Evolutionary conservation across 2,329 filamentous ascomycete genomes (phyloP), one percentile per base, ranked within the genome.

Genomic region (Diaporthe sp.): DNA sequence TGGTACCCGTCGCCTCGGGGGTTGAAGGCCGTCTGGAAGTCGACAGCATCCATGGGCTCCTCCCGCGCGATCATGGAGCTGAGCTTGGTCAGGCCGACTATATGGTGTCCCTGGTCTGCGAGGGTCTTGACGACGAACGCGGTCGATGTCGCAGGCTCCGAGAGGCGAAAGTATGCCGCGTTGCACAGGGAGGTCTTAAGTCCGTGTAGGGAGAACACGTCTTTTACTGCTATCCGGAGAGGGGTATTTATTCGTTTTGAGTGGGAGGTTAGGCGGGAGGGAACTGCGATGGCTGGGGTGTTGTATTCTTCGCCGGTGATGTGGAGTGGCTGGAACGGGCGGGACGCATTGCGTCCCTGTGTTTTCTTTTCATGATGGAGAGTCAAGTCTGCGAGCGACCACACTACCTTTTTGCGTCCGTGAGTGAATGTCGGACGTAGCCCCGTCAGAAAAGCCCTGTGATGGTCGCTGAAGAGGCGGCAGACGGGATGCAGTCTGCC

Each of bases 121-220:
- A 94, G 81, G 1, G 85, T 83, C 67, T 90, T 87, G 0, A 91
- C 85, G 1, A 88, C 83, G 0, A 85, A 79, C 0, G 89, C 87
- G 1, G 89, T 91, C 3, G 77, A 78, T 2, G 82, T 85, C 0
- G 85, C 82, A 2, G 85, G 78, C 1, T 84, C 82, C 66, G 90
- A 88, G 2, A 92, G 80, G 38, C 87, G 82, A 35, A 87, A 87
- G 84, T 88, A 93, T 2, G 90, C 87, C 38, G 89, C 83, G 71
- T 90, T 92, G 0, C 91, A 91, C 42, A 88, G 84, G 1, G 86
- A 86, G 0, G 89, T 92, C 19, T 85, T 85, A 0, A 92, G 80
- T 1, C 91, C 91, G n/a, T 80, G 78, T 0, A 86, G 72, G 4
- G 81, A 77, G 55, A 81, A 76, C 7, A 79, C 75, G 50, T 86